Percentiles rank a stretch among this genome's conserved stretches.
Evolutionary conservation across 495 filamentous ascomycete species (phyloP).

Genomic region (Aspergillus taichungensis): DNA sequence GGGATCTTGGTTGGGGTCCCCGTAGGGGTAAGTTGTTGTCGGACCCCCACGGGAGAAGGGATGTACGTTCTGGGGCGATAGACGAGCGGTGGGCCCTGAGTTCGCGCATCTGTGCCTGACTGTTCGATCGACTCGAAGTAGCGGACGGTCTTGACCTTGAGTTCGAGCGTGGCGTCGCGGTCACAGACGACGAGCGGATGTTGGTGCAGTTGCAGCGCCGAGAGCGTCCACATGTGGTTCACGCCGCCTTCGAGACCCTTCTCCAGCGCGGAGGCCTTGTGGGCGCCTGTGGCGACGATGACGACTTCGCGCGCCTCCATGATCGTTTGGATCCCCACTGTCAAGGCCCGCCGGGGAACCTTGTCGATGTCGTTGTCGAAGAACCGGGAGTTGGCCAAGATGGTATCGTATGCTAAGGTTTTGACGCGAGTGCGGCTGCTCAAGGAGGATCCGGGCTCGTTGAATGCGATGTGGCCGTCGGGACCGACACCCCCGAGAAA

Average conservation of each 20-base stretch:
- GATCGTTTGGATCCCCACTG: constrained; percentile 80
- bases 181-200: constrained; percentile 77
- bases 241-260: constrained; percentile 74
- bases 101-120: constrained; percentile 47
- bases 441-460: constrained; percentile 77
- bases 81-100: constrained; percentile 46
- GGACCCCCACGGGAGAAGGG: constrained; percentile 23
- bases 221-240: constrained; percentile 87
- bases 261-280: constrained; percentile 74
- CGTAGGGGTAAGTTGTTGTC: constrained; percentile 19
- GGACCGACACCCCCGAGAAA: constrained; percentile 80
- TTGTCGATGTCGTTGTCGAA: constrained; percentile 63
- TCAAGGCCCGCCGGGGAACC: constrained; percentile 77
- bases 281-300: constrained; percentile 69
- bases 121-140: constrained; percentile 55
- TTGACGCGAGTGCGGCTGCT: constrained; percentile 74
- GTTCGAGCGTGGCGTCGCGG: constrained; percentile 74
- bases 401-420: constrained; percentile 80
- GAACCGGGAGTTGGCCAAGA: constrained; percentile 77
- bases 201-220: constrained; percentile 68
- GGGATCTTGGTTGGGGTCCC: constrained; percentile 26
- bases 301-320: constrained; percentile 77
- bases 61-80: constrained; percentile 34
- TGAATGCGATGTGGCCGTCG: constrained; percentile 85
- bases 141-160: constrained; percentile 81